A percentile compares a stretch with the other conserved stretches of the same genome.
Evolutionary conservation across 2,329 filamentous ascomycete species (phyloP).

Genomic region (Dryadomyces sulphureus): DNA sequence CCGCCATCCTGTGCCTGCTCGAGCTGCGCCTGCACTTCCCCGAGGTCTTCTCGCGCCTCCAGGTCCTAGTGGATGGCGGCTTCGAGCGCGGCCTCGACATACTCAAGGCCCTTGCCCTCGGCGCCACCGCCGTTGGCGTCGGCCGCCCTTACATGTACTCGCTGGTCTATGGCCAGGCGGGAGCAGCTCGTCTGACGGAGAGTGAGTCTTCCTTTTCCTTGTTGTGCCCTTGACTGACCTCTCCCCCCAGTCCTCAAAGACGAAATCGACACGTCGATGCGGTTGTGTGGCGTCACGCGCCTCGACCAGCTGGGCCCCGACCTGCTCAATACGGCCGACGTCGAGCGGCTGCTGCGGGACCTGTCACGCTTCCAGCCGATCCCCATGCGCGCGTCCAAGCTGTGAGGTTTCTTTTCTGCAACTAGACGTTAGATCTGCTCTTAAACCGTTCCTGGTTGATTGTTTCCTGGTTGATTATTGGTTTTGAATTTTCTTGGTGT

Average conservation of each 20-base stretch:
- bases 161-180: conserved; percentile 24
- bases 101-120: conserved; percentile 26
- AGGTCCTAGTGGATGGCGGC: conserved; percentile 25
- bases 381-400: not conserved
- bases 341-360: conserved; percentile 7
- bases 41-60: conserved; percentile 23
- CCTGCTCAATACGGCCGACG: conserved; percentile 13
- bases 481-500: too few species aligned
- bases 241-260: conserved; percentile 17
- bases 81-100: conserved; percentile 27
- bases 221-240: not conserved
- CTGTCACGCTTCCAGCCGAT: not conserved
- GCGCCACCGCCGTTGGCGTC: conserved; percentile 27
- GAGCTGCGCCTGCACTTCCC: conserved; percentile 24
- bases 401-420: not conserved
- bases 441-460: too few species aligned
- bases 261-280: conserved; percentile 23
- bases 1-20: conserved; percentile 22
- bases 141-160: conserved; percentile 32
- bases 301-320: conserved; percentile 8
- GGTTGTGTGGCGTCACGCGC: conserved; percentile 15
- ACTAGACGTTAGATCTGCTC: too few species aligned
- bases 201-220: conserved; percentile 16
- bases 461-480: too few species aligned
- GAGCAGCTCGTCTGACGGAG: conserved; percentile 26